Base-by-base conservation (phyloP, 2,329 filamentous ascomycete genomes). In the Microsporum canis region DNA sequence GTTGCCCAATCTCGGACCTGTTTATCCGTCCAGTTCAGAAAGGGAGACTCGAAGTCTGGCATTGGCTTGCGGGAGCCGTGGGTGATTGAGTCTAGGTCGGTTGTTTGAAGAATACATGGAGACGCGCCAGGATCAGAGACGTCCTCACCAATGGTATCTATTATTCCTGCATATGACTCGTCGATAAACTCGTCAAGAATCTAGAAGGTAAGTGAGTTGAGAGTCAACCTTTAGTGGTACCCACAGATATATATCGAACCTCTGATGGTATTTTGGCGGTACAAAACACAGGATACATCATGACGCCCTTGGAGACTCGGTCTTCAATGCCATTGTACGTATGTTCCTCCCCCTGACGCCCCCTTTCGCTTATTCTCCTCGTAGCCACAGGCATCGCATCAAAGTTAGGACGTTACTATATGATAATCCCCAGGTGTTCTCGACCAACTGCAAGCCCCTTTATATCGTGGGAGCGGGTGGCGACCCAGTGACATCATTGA, bases 31-130 rank as follows among this genome's bases (percentile, higher is more conserved):
- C 38, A 33, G 39, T 61, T 57, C 17, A 62, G 45, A 14, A 60
- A 53, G 57, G 33, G 43, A 61, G 62, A 57, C 5, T 60, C 12
- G 39, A 62, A 62, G 3, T 55, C 34, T 34, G 33, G 45, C 60
- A 62, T 62, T 10, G 57, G 60, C 60, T 60, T 62, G 57, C 60
- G 60, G 39, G 60, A 62, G 49, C 60, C 60, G 27, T 62, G 60
- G 27, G 57, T 55, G 29, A 62, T 62, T 36, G 56, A 62, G 39
- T 56, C 36, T 4, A 62, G 27, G n/a, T 62, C 57, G 6, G 39
- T 55, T 41, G 57, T 59, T 39, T 53, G 27, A 7, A 62, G 60
- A 17, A 62, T 62, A 36, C 60, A 62, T 23, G 60, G 45, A 17
- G 57, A 23, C 34, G 7, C 12, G 6, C 41, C 39, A 27, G 33